A percentile compares a stretch with the other conserved stretches of the same genome.
phyloP scores from a whole-genome alignment of 257 asterid genomes.

The Solanum okadae region DNA sequence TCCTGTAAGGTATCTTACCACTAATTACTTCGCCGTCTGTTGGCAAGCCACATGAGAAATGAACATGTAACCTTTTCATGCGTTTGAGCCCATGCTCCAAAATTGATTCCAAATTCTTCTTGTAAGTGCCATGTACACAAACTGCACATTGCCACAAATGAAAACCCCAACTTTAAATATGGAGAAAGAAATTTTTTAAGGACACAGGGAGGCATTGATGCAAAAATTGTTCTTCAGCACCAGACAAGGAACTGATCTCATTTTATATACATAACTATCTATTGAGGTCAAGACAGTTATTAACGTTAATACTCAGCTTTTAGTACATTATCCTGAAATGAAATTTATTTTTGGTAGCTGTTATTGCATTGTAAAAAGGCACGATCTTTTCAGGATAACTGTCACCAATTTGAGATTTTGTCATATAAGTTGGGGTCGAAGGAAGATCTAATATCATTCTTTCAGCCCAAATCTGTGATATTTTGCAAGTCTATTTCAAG shows the following conservation, averaged over 20 bases:
- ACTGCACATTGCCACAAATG: slow-evolving; percentile 30
- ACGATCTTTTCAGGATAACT: background rate
- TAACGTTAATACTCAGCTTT: background rate
- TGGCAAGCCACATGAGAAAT: slow-evolving; percentile 93
- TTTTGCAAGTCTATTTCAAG: background rate
- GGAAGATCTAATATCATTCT: background rate
- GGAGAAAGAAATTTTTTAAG: background rate
- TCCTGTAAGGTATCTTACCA: slow-evolving; percentile 36
- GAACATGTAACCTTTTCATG: slow-evolving; percentile 87
- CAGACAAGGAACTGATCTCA: background rate
- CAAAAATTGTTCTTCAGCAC: background rate
- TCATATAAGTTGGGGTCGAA: background rate
- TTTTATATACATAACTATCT: background rate
- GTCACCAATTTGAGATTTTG: background rate
- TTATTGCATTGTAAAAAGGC: background rate
- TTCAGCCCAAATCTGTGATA: background rate
- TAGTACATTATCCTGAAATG: background rate
- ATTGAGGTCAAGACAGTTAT: background rate
- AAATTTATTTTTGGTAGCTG: background rate
- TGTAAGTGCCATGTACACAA: slow-evolving; percentile 95
- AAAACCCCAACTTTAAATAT: background rate
- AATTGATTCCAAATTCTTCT: slow-evolving; percentile 63
- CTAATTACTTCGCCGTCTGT: slow-evolving; percentile 77
- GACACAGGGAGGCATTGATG: background rate
- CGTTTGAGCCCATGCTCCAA: slow-evolving; percentile 74